Evolutionary conservation across 306 rosid genomes (phyloP).

Genomic region (Prosopis cineraria): DNA sequence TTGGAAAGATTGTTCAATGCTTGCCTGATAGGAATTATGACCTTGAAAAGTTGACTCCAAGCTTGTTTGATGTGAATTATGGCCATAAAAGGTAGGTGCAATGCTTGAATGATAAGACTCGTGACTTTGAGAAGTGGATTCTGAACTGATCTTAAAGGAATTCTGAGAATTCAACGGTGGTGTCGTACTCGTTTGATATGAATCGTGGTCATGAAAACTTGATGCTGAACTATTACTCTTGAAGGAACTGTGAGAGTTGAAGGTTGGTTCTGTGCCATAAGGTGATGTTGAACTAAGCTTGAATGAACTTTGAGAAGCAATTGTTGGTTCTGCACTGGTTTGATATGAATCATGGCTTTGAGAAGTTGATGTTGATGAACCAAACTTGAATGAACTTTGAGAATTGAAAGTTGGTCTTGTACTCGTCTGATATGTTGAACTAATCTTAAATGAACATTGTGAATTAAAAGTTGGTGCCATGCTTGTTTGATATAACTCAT

Average conservation of each 20-base stretch:
- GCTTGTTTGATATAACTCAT: background rate
- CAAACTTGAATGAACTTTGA: background rate
- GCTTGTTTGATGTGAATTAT: background rate
- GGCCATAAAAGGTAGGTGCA: background rate
- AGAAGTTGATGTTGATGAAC: background rate
- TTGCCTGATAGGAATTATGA: background rate
- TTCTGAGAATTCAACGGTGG: background rate
- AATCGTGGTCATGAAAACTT: background rate
- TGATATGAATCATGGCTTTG: background rate
- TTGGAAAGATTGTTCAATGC: background rate
- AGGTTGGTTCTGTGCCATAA: background rate
- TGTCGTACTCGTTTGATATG: background rate
- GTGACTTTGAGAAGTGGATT: background rate
- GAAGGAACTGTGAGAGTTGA: background rate
- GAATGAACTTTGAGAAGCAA: background rate
- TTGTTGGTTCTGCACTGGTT: background rate
- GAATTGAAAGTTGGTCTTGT: background rate
- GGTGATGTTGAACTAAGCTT: background rate
- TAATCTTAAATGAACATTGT: background rate
- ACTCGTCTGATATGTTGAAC: no score
- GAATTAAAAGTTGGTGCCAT: background rate
- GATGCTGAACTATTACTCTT: background rate
- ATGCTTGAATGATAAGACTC: background rate
- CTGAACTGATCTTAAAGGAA: background rate
- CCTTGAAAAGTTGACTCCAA: background rate